A percentile compares a stretch with the other conserved stretches of the same genome.
Evolutionary conservation across 345 rosid species (phyloP).

Genomic region (Syzygium aromaticum): DNA sequence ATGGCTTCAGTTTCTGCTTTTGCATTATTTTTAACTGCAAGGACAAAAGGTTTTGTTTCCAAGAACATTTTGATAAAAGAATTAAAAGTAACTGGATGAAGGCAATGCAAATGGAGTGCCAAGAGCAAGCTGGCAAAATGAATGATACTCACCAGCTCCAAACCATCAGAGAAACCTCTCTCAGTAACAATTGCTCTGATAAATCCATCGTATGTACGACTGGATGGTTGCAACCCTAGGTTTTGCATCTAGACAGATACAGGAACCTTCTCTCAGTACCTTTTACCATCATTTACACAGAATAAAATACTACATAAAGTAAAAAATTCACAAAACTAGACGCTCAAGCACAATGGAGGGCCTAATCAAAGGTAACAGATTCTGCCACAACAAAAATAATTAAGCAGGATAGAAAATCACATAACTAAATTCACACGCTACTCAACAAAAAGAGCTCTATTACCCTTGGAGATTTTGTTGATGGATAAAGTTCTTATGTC

Average conservation of each 20-base stretch:
- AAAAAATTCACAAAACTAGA: background rate
- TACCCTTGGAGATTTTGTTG: background rate
- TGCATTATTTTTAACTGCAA: slow-evolving; percentile 64
- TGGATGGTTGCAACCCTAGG: slow-evolving; percentile 65
- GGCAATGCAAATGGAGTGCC: background rate
- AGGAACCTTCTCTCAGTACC: slow-evolving; percentile 2
- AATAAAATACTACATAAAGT: background rate
- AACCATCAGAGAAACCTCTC: slow-evolving; percentile 38
- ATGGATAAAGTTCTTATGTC: background rate
- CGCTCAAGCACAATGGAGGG: background rate
- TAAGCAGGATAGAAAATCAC: background rate
- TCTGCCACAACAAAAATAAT: background rate
- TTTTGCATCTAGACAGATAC: slow-evolving; percentile 55
- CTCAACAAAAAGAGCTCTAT: background rate
- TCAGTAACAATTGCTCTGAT: slow-evolving; percentile 46
- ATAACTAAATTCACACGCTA: background rate
- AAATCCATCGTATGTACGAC: slow-evolving; percentile 52
- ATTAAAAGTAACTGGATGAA: background rate
- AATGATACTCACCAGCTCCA: slow-evolving; percentile 43
- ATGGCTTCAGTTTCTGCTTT: slow-evolving; percentile 55
- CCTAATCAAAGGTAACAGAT: background rate
- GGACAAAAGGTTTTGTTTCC: slow-evolving; percentile 1
- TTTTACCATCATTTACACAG: background rate
- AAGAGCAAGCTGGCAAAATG: background rate
- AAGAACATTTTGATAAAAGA: background rate